Conservation (phyloP, 225 moss, liverwort and hornwort species). For the Bryum argenteum region DNA sequence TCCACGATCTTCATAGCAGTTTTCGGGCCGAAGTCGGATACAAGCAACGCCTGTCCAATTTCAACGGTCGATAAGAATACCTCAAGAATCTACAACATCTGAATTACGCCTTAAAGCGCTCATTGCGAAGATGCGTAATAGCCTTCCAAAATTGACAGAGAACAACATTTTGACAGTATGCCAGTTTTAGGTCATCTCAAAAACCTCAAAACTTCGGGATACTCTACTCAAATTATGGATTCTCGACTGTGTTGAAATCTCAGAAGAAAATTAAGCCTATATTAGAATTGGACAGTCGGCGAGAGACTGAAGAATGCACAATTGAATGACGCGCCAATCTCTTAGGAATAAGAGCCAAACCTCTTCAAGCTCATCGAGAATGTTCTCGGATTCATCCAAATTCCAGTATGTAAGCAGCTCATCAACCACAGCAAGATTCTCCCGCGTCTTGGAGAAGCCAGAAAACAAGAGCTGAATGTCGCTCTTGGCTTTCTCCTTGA, state of each 20-base stretch:
- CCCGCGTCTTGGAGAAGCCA: slow-evolving; percentile 91
- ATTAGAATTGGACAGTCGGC: background rate
- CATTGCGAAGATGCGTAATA: background rate
- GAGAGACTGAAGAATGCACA: background rate
- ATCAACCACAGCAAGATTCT: slow-evolving; percentile 90
- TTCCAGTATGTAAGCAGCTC: slow-evolving; percentile 99
- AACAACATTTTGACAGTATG: background rate
- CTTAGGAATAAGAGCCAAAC: slow-evolving; percentile 30
- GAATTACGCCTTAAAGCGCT: background rate
- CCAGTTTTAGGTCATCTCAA: background rate
- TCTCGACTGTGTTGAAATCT: no score
- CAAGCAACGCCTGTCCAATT: slow-evolving; percentile 77
- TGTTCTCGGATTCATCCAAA: slow-evolving; percentile 79
- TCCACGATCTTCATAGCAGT: slow-evolving; percentile 93
- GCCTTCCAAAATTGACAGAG: background rate
- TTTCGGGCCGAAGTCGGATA: slow-evolving; percentile 94
- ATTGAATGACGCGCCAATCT: background rate
- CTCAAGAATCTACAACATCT: slow-evolving; percentile 17
- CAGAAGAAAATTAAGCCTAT: background rate
- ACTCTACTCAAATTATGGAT: background rate
- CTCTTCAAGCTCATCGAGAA: slow-evolving; percentile 95
- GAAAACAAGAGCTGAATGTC: slow-evolving; percentile 88
- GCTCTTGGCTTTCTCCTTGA: slow-evolving; percentile 98
- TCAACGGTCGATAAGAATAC: slow-evolving; percentile 14
- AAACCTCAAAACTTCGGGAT: background rate